Base-by-base conservation (phyloP, 2,329 filamentous ascomycete species). In the Arthrobotrys pseudoclavata region DNA sequence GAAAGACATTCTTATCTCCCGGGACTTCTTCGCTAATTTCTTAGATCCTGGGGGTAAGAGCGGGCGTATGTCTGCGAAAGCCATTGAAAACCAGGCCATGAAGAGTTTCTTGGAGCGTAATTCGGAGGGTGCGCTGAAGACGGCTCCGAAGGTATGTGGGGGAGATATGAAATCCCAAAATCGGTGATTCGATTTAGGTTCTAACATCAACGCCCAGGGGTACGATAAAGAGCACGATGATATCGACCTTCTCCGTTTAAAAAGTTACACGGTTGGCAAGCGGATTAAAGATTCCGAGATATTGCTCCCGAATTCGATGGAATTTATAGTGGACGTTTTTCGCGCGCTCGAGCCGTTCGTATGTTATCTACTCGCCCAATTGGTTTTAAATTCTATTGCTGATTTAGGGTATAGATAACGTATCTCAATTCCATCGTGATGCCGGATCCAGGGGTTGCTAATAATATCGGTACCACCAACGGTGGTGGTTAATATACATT, bases 161-260 rank as follows among this genome's bases (percentile, higher is more conserved):
- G 12, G 10, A 62, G 20, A 34, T 3, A 31, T 47, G 34, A 20
- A 31, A n/a, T 13, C 20, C 0, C 5, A 15, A 3, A 10, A 5
- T 15, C 4, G 42, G n/a, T 6, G 5, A 47, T 26, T 4, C 18
- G 31, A 48, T 22, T 69, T 13, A 7, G 7, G 9, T 13, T 45
- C 55, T 29, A 3, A 40, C 37, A 15, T 18, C 2, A 60, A 20
- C 60, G 40, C 22, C 24, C 82, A 95, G 91, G 93, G 92, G 55
- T 97, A 92, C 82, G 86, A 89, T 52, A 87, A 88, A 20, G 90
- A 92, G 72, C 92, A 97, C 82, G 86, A 88, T 48, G 91, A 97
- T 80, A 94, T 97, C 81, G 89, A 90, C 69, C 87, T 97, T 64
- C 86, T 97, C 69, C 91, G 93, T 81, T 86, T 97, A 82, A 88